Base-by-base conservation (phyloP, 2,329 filamentous ascomycete genomes). In the Verruconis gallopava region DNA sequence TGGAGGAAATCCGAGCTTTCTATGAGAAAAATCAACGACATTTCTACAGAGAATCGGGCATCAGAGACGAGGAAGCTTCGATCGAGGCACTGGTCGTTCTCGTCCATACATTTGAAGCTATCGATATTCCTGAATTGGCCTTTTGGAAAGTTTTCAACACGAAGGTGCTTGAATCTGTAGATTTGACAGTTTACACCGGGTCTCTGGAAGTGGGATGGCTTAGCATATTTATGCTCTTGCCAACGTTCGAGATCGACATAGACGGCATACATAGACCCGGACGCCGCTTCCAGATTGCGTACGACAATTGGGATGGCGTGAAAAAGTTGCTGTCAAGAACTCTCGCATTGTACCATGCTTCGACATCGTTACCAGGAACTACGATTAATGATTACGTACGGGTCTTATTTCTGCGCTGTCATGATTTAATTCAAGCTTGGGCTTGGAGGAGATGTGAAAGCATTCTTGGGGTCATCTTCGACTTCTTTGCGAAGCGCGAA, bases 381-480 rank as follows among this genome's bases (percentile, higher is more conserved):
- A 67, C 62, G n/a, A 61, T 72, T 45, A 75, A 77, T 48, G 64
- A 61, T 13, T 78, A 78, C 47, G 56, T 74, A 38, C 66, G 71
- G 40, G 55, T 63, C 5, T 53, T 67, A 18, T 62, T 77, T 36
- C 61, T 61, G 11, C 61, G 75, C 47, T 76, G 72, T 49, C 66
- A 70, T 48, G 54, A 62, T 30, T 58, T 79, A 17, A 65, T 77
- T 37, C 64, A 63, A 22, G 50, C 49, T 20, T 78, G 74, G 75
- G 65, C 68, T 13, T 78, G 74, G 74, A 62, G 59, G 42, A 63
- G 64, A 48, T 75, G 72, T 50, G 73, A 75, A 30, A 47, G 59
- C 13, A 62, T 73, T 9, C 62, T 79, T 9, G 66, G 68, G 37
- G 61, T 56, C 1, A 54, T 75, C 0, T 77, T 75, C 48, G 72